These are phyloP conservation scores for Mortierella claussenii DNA, from an alignment of 192 early-diverging fungal species.

Conservation along the genomic window DNA sequence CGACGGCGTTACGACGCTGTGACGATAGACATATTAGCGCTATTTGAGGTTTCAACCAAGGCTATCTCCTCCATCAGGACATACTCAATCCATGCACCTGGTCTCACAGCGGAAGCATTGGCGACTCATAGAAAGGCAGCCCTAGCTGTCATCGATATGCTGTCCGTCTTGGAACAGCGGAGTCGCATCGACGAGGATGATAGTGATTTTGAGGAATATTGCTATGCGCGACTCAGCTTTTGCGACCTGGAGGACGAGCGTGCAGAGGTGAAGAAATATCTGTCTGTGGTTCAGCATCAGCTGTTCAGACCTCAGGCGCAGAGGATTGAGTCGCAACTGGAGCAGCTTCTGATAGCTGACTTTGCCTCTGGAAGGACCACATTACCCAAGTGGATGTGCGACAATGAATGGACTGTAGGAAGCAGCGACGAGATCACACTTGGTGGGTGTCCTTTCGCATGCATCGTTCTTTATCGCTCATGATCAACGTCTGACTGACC, in stretches of 20 bases:
- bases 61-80: slow-evolving; percentile 61
- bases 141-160: slow-evolving; percentile 58
- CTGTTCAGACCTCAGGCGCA: slow-evolving; percentile 59
- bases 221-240: slow-evolving; percentile 59
- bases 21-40: slow-evolving; percentile 54
- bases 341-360: slow-evolving; percentile 22
- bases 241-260: slow-evolving; percentile 57
- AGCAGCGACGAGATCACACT: slow-evolving; percentile 7
- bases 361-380: neutral
- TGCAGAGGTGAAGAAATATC: slow-evolving; percentile 56
- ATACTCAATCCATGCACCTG: slow-evolving; percentile 62
- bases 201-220: slow-evolving; percentile 52
- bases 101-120: slow-evolving; percentile 51
- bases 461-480: too few relatives aligned
- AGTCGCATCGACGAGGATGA: slow-evolving; percentile 54
- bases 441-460: slow-evolving; percentile 22
- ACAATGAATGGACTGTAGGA: slow-evolving; percentile 9
- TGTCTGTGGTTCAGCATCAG: slow-evolving; percentile 57
- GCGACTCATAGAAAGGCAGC: slow-evolving; percentile 55
- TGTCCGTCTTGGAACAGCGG: slow-evolving; percentile 58
- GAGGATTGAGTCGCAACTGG: slow-evolving; percentile 23
- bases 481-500: neutral
- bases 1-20: slow-evolving; percentile 22
- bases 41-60: slow-evolving; percentile 63
- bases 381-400: slow-evolving; percentile 44